Evolutionary conservation across 1,139 yeast genomes (phyloP), one percentile per base, ranked within the genome.

Genomic region (Lodderomyces oxycetoniae): DNA sequence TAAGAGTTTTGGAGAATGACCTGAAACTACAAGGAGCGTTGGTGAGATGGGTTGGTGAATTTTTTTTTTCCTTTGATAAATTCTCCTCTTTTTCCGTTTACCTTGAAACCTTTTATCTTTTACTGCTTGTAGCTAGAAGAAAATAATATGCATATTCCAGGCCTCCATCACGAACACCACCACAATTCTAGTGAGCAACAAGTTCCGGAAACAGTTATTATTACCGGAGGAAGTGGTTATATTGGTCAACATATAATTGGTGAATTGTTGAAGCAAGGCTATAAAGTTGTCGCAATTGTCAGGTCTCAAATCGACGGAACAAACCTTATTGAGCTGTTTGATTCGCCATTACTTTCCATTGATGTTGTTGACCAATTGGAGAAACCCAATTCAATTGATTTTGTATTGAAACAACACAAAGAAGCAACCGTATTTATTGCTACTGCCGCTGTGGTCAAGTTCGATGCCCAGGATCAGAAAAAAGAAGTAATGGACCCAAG

Each of bases 251-350:
- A 63, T 37, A 48, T 62, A 17, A 53, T 60, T 24, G 49, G 52
- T 31, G 45, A 45, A 26, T 48, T 61, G 32, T 43, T 61, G 32
- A 48, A 52, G 13, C 55, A 55, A 32, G 74, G 70, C 12, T 74
- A 71, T 50, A 51, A 53, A 2, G 85, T 80, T 4, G 60, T 78
- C 16, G 84, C 83, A 5, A 67, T 81, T 1, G 85, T 74, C 3
- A 63, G 87, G 49, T 59, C 75, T 2, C 60, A 61, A 30, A 59
- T 50, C 1, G 74, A 74, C 49, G 81, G 77, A 9, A 71, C 69
- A 15, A 46, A 53, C 4, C 47, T 71, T 39, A 47, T 57, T 40
- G 44, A 55, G 25, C 57, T 57, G 44, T 34, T 32, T 19, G n/a
- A 20, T 14, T 19, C 8, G 25, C 35, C 32, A 2, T 15, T 25